Evolutionary conservation across 2,329 filamentous ascomycete genomes (phyloP).

Genomic region (Diaporthe nobilis): DNA sequence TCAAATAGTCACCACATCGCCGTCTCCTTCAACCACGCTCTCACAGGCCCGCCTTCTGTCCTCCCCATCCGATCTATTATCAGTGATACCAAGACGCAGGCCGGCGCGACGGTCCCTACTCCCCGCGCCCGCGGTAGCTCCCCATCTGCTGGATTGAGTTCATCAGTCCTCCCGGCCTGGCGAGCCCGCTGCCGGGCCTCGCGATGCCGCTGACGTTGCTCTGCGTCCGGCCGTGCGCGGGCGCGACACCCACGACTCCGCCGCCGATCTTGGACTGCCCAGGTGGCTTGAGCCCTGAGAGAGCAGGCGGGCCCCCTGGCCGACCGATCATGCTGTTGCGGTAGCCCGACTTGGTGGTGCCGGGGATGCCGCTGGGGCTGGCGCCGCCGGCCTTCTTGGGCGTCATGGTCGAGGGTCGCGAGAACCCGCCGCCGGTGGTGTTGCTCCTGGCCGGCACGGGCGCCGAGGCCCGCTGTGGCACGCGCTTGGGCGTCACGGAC

Average conservation of each 20-base stretch:
- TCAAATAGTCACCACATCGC: background rate
- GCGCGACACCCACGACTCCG: slow-evolving; percentile 46
- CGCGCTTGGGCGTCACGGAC: slow-evolving; percentile 36
- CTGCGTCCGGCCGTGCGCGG: slow-evolving; percentile 59
- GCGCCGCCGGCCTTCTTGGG: slow-evolving; percentile 36
- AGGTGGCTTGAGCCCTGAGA: slow-evolving; percentile 73
- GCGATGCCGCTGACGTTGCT: slow-evolving; percentile 60
- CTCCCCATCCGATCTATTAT: background rate
- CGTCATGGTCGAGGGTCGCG: slow-evolving; percentile 36
- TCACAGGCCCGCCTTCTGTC: no score
- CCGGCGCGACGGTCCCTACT: slow-evolving; percentile 38
- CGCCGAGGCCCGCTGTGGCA: slow-evolving; percentile 39
- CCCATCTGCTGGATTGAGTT: slow-evolving; percentile 92
- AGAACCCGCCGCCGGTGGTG: slow-evolving; percentile 33
- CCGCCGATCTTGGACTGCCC: slow-evolving; percentile 65
- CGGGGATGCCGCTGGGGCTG: slow-evolving; percentile 43
- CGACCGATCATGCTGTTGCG: slow-evolving; percentile 63
- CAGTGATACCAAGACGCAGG: slow-evolving; percentile 3
- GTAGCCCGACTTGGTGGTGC: slow-evolving; percentile 56
- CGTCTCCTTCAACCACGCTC: background rate
- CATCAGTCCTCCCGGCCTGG: slow-evolving; percentile 79
- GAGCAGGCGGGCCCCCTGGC: slow-evolving; percentile 53
- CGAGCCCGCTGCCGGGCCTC: slow-evolving; percentile 64
- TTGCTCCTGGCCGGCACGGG: slow-evolving; percentile 34
- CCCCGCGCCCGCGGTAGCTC: slow-evolving; percentile 64